phyloP scores from a whole-genome alignment of 2,329 filamentous ascomycete genomes.

The Bimuria novae-zelandiae region DNA sequence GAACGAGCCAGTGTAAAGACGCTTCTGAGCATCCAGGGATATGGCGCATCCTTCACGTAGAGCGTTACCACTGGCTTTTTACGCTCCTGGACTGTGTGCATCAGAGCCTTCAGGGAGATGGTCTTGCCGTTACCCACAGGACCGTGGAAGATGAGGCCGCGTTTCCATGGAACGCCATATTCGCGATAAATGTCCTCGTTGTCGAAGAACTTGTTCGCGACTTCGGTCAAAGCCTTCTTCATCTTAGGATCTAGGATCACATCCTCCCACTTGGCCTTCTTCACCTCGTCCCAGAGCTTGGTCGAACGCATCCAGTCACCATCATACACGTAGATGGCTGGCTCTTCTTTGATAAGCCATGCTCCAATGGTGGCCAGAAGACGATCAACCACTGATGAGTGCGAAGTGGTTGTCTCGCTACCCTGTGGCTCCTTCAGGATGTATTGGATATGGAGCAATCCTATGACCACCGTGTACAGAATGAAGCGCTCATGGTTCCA shows the following conservation, averaged over 20 bases:
- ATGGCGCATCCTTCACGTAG: conserved; percentile 32
- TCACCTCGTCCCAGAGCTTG: conserved; percentile 46
- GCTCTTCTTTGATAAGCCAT: conserved; percentile 44
- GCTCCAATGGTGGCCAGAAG: conserved; percentile 46
- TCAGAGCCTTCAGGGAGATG: conserved; percentile 51
- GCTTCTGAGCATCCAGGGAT: conserved; percentile 32
- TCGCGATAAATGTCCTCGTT: conserved; percentile 48
- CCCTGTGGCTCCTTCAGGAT: conserved; percentile 45
- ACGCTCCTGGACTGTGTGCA: conserved; percentile 49
- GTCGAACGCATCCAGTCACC: conserved; percentile 48
- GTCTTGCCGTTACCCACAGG: conserved; percentile 49
- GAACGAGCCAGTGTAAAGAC: conserved; percentile 45
- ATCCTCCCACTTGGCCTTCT: conserved; percentile 51
- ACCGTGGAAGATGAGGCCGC: conserved; percentile 52
- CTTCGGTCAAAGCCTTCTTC: conserved; percentile 49
- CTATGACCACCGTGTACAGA: conserved; percentile 42
- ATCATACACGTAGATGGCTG: conserved; percentile 52
- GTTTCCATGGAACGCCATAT: conserved; percentile 54
- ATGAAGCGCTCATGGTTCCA: conserved; percentile 48
- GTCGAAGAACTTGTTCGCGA: conserved; percentile 47
- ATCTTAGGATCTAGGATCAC: conserved; percentile 53
- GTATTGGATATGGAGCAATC: conserved; percentile 42
- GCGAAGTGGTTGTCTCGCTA: conserved; percentile 38
- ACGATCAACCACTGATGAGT: conserved; percentile 43
- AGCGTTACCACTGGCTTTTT: conserved; percentile 35